These are phyloP conservation scores for Priceomyces haplophilus DNA, from an alignment of 805 yeast genomes.

Conservation along the genomic window DNA sequence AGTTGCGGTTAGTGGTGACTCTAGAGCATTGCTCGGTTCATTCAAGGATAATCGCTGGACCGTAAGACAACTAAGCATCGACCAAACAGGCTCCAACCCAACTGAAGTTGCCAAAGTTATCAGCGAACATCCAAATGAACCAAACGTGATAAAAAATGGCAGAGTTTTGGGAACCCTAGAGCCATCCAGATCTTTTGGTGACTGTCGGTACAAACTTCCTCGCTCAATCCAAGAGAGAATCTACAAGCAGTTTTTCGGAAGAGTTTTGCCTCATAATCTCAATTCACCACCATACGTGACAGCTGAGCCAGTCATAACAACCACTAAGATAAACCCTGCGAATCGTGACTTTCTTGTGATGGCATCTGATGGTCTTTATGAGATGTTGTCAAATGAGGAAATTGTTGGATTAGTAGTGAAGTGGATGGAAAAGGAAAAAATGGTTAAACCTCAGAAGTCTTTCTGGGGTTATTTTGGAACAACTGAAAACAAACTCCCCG, in stretches of 20 bases:
- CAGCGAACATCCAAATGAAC: conserved; percentile 89
- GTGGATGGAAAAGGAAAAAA: conserved; percentile 80
- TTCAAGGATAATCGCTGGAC: conserved; percentile 75
- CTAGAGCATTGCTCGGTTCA: conserved; percentile 85
- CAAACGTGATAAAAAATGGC: conserved; percentile 78
- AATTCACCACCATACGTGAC: conserved; percentile 96
- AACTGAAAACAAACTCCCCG: conserved; percentile 53
- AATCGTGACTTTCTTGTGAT: conserved; percentile 83
- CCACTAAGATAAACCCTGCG: conserved; percentile 67
- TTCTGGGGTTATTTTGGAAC: conserved; percentile 45
- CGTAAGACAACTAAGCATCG: conserved; percentile 79
- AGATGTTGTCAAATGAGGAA: conserved; percentile 87
- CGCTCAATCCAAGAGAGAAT: conserved; percentile 69
- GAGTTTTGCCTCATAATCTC: conserved; percentile 67
- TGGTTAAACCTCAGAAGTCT: conserved; percentile 50
- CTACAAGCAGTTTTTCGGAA: conserved; percentile 76
- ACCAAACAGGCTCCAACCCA: conserved; percentile 91
- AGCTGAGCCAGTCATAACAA: conserved; percentile 89
- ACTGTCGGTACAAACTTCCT: conserved; percentile 88
- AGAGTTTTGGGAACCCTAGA: conserved; percentile 90
- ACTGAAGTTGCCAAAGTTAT: conserved; percentile 80
- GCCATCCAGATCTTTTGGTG: conserved; percentile 97
- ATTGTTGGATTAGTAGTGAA: conserved; percentile 87
- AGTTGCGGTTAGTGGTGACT: conserved; percentile 96
- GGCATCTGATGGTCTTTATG: conserved; percentile 94